Conservation (phyloP, 2,329 filamentous ascomycete species). For the Penicillium expansum region DNA sequence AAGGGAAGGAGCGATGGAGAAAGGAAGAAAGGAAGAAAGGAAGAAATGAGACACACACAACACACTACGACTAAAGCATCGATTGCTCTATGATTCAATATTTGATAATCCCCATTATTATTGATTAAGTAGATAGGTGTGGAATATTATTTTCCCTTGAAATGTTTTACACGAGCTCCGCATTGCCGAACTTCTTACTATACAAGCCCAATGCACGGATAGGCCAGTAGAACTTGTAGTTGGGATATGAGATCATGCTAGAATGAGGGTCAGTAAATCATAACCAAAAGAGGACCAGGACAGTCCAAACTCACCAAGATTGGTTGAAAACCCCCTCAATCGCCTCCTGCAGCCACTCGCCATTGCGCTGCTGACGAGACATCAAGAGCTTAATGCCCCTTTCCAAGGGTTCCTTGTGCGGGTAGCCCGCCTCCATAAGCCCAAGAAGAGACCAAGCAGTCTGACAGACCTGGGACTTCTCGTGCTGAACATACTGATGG, state of each 20-base stretch:
- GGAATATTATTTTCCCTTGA: neutral
- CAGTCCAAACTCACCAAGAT: slow-evolving; percentile 66
- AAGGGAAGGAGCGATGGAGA: neutral
- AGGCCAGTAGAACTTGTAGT: slow-evolving; percentile 97
- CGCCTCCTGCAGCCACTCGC: slow-evolving; percentile 91
- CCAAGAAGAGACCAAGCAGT: slow-evolving; percentile 87
- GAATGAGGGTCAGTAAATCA: slow-evolving; percentile 18
- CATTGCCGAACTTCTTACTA: slow-evolving; percentile 67
- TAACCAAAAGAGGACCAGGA: neutral
- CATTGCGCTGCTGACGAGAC: slow-evolving; percentile 78
- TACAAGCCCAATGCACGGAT: slow-evolving; percentile 94
- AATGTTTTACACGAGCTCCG: slow-evolving; percentile 47
- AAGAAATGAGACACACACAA: neutral
- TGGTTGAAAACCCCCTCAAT: slow-evolving; percentile 99
- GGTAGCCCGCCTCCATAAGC: slow-evolving; percentile 78
- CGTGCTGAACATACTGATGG: slow-evolving; percentile 71
- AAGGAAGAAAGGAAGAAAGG: no score
- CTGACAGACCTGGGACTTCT: slow-evolving; percentile 84
- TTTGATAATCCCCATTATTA: neutral
- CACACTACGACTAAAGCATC: neutral
- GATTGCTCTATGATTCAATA: no score
- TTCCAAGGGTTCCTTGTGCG: slow-evolving; percentile 68
- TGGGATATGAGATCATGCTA: slow-evolving; percentile 96
- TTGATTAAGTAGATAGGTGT: slow-evolving; percentile 8
- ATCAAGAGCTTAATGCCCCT: slow-evolving; percentile 79